phyloP scores from a whole-genome alignment of 768 basidiomycete species.

The Ephemerocybe angulata region DNA sequence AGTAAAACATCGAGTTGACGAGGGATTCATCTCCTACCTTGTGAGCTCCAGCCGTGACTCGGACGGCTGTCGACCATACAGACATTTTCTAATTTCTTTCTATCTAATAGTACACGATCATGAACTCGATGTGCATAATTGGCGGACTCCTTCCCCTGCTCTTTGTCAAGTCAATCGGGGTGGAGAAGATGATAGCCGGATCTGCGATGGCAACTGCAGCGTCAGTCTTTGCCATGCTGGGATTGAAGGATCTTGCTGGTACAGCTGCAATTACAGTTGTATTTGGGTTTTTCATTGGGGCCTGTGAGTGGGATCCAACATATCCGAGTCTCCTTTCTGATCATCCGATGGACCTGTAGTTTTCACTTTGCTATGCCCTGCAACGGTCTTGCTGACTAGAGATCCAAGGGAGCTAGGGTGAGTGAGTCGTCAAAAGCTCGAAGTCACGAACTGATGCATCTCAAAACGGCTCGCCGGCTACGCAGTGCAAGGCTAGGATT shows the following conservation, averaged over 20 bases:
- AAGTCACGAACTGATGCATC: background rate
- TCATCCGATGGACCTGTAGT: slow-evolving; percentile 1
- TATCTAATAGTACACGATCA: slow-evolving; percentile 21
- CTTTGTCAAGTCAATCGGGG: slow-evolving; percentile 13
- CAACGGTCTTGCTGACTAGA: slow-evolving; percentile 6
- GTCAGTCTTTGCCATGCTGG: slow-evolving; percentile 35
- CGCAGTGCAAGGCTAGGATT: slow-evolving; percentile 15
- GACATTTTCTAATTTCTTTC: too few relatives aligned
- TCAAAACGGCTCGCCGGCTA: too few relatives aligned
- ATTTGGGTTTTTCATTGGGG: slow-evolving; percentile 34
- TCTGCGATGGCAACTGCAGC: slow-evolving; percentile 11
- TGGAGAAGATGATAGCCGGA: slow-evolving; percentile 14
- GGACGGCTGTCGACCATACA: background rate
- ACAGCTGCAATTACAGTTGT: slow-evolving; percentile 35
- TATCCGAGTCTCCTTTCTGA: background rate
- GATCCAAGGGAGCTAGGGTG: slow-evolving; percentile 11
- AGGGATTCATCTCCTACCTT: slow-evolving; percentile 38
- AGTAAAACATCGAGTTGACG: slow-evolving; percentile 25
- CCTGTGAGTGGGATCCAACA: slow-evolving; percentile 11
- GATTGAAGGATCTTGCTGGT: slow-evolving; percentile 25
- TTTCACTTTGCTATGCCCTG: slow-evolving; percentile 12
- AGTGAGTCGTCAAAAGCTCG: background rate
- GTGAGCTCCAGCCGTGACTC: slow-evolving; percentile 16
- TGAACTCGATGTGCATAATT: slow-evolving; percentile 17
- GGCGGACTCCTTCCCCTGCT: slow-evolving; percentile 17